Base-by-base conservation (phyloP, 176 grass and related monocot species). In the Rhynchospora breviuscula region DNA sequence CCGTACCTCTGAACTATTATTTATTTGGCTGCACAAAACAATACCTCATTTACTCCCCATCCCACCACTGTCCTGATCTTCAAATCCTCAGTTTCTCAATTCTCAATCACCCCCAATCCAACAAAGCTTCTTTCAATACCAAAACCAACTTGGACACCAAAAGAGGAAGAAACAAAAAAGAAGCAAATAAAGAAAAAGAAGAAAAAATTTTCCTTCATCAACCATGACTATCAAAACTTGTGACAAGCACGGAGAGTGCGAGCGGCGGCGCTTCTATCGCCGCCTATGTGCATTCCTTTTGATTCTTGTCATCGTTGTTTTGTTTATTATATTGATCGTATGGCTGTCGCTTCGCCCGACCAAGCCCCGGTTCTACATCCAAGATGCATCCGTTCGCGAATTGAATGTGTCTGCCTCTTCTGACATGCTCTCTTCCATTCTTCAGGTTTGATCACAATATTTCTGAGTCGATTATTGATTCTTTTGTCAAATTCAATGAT, bases 271-370 rank as follows among this genome's bases (percentile, higher is more conserved):
- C 0, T 0, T 21, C 9, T 82, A 52, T 60, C 73, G 59, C 0
- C 84, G 63, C 0, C 45, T 89, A 0, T 59, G 89, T 0, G 6
- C 0, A 1, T 31, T 58, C 68, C 79, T 94, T 66, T 0, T 87
- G 17, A 25, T 0, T 2, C 4, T 90, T 2, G 67, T 87, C 10
- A 1, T 94, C n/a, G 2, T 91, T 5, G 67, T 80, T 3, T 89
- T 83, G 78, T 10, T 93, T 74, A 78, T 93, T 81, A 81, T 78
- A 35, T 85, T 98, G 22, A 86, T 94, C 82, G 19, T 91, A 17
- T 94, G 80, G 90, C 95, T 98, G 0, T 59, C 80, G 3, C 90
- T 97, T 68, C 94, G 90, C 52, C 94, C 94, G 3, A 94, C 90
- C 0, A 93, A 91, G 83, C 94, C 94, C 48, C 76, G 87, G 8